Evolutionary conservation across 805 yeast genomes (phyloP), one percentile per base, ranked within the genome.

Genomic region (Metschnikowia picachoensis): DNA sequence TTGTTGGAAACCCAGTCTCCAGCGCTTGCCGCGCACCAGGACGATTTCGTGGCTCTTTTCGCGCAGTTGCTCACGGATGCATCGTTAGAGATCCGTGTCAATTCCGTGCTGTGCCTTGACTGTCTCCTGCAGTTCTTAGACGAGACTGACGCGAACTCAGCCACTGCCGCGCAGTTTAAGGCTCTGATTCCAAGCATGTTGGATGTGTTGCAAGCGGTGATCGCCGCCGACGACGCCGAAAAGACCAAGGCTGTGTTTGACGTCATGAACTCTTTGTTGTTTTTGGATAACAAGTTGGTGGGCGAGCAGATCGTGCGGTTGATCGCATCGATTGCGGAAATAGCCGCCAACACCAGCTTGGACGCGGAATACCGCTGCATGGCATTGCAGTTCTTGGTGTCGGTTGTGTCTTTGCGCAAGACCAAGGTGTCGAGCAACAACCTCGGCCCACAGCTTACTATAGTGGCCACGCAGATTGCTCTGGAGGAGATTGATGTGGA

Each of bases 291-390:
- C 59, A 82, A 83, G 59, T 74, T 92, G 52, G 75, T 90, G 30
- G 95, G 96, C 58, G 83, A 86, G 59, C 76, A 81, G 54, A 75
- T 92, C 53, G 69, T 82, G 40, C 81, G 76, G 42, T 77, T 94
- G 58, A 71, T 90, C 52, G 79, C 81, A 55, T 77, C 88, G 59
- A 80, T 90, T 78, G 69, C 84, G 56, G 88, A 88, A 65, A 80
- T 91, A 50, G 80, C 96, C 32, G 63, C 79, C 43, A 82, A 85
- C 66, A 70, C 74, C 41, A 51, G 73, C 36, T 65, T 85, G 44
- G 96, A 88, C 54, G 89, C 85, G 57, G 97, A 91, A 60, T 77
- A 78, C 65, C 82, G 97, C 70, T 78, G 79, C 48, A 86, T 83
- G 62, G 92, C 95, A 33, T 75, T 94, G 58, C 91, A 85, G 62